Evolutionary conservation across 2,329 filamentous ascomycete species (phyloP), one percentile per base, ranked within the genome.

Genomic region (Teratosphaeria gauchensis): DNA sequence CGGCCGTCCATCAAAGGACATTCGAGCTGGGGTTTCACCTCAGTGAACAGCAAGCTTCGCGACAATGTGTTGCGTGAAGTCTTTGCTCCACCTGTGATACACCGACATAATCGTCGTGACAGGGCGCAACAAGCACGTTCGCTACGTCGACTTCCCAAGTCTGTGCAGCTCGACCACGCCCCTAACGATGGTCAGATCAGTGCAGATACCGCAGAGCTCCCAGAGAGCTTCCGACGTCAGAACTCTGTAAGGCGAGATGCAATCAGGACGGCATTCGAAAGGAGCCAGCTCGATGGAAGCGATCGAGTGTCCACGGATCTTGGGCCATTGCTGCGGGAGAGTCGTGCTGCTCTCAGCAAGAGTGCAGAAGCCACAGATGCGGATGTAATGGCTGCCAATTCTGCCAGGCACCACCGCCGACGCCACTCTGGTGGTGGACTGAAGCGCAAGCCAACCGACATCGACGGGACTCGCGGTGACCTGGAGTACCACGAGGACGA

Each of bases 1-100:
- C 65, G 77, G 48, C 76, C 77, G 31, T 65, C 77, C 31, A 74
- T 79, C 53, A 79, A 77, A 55, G 77, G 79, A 54, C 76, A 77
- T 35, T 75, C 77, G 54, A 85, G 82, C 61, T 96, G 92, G 92
- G 92, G 92, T 7, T 90, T 91, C 16, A 96, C 92, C 0, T 92
- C 88, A 24, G 89, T 96, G 59, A 97, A 97, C 71, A 88, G 89
- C 66, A 85, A 87, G 60, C 75, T 97, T 46, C 87, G 92, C 60
- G 92, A 95, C 70, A 90, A 95, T 72, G 91, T 96, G 0, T 87
- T 96, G 69, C 89, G 91, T 46, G 92, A 96, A 70, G 92, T 92
- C 0, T 96, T 96, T 68, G 59, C 62, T 51, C 90, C 91, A 60
- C 88, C 91, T 56, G 85, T 88, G 0, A 88, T 96, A 61, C 86